Conservation (phyloP, 2,329 filamentous ascomycete genomes). For the Neonectria neomacrospora region DNA sequence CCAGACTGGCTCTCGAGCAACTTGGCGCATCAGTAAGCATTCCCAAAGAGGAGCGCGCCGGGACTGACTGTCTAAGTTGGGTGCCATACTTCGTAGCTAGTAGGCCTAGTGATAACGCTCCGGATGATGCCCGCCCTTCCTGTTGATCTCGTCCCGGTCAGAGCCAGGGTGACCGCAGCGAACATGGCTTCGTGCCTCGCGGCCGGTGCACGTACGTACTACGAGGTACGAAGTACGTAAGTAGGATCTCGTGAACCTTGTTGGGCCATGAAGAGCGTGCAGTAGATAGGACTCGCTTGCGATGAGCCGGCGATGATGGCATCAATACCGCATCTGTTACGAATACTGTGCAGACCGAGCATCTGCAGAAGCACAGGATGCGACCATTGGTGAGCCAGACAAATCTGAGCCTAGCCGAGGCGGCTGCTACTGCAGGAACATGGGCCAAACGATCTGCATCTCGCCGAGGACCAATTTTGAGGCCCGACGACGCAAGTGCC, state of each 20-base stretch:
- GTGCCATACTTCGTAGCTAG: too few relatives aligned
- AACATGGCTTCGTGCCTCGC: not conserved
- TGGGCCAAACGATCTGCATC: conserved; percentile 31
- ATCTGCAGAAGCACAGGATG: conserved; percentile 11
- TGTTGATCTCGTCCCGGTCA: not conserved
- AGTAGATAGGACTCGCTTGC: not conserved
- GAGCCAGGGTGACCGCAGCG: not conserved
- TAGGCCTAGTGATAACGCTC: too few relatives aligned
- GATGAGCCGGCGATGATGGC: not conserved
- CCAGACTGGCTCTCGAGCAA: not conserved
- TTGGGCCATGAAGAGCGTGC: too few relatives aligned
- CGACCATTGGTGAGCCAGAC: conserved; percentile 24
- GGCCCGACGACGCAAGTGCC: conserved; percentile 28
- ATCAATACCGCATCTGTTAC: not conserved
- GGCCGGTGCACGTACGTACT: not conserved
- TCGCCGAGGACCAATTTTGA: conserved; percentile 21
- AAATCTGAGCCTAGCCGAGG: conserved; percentile 33
- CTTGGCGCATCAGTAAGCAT: not conserved
- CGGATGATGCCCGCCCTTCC: too few relatives aligned
- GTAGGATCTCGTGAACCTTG: not conserved
- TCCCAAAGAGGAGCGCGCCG: too few relatives aligned
- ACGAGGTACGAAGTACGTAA: not conserved
- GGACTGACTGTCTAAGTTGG: too few relatives aligned
- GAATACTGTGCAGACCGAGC: not conserved
- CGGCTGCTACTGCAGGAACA: conserved; percentile 44